Evolutionary conservation across 108 stramenopile genomes (phyloP).

Genomic region (Fistulifera solaris): DNA sequence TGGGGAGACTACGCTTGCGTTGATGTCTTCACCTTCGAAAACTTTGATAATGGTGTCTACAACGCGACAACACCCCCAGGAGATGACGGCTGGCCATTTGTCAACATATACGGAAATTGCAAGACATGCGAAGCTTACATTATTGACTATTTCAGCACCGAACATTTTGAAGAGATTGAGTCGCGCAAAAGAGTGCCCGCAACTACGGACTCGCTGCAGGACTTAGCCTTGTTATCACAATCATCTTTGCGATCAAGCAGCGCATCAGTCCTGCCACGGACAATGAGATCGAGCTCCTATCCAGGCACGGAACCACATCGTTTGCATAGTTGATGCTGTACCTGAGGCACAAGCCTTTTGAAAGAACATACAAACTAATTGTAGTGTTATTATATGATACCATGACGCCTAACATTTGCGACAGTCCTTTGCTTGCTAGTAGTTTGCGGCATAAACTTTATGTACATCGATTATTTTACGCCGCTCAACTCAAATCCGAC

Average conservation of each 20-base stretch:
- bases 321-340: no score
- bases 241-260: slow-evolving; percentile 16
- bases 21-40: slow-evolving; percentile 37
- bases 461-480: no score
- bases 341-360: no score
- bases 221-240: slow-evolving; percentile 16
- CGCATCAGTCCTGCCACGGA: slow-evolving; percentile 24
- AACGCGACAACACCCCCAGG: slow-evolving; percentile 12
- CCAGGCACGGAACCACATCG: background rate
- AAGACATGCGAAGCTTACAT: slow-evolving; percentile 37
- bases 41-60: slow-evolving; percentile 5
- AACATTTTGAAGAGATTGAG: slow-evolving; percentile 29
- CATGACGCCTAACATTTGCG: no score
- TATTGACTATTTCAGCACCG: slow-evolving; percentile 34
- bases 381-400: no score
- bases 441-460: no score
- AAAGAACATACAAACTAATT: no score
- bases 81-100: slow-evolving; percentile 33
- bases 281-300: slow-evolving; percentile 31
- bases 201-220: slow-evolving; percentile 16
- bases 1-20: slow-evolving; percentile 42
- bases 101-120: slow-evolving; percentile 38
- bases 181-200: slow-evolving; percentile 18
- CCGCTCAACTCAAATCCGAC: no score
- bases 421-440: no score